Evolutionary conservation across 2,329 filamentous ascomycete species (phyloP).

Genomic region (Dothistroma pini): DNA sequence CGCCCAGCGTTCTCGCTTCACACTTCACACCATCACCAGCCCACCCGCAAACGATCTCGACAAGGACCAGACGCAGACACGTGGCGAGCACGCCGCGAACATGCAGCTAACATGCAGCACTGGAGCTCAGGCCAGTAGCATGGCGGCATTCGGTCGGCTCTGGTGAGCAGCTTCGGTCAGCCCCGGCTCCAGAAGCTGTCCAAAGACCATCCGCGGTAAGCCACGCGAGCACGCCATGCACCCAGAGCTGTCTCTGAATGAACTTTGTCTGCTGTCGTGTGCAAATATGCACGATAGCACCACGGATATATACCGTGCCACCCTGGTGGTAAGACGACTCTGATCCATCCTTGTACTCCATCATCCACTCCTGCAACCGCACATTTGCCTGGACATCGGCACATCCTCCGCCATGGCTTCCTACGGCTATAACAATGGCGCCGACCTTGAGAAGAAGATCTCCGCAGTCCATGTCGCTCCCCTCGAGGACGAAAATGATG

Average conservation of each 20-base stretch:
- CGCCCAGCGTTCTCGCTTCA: neutral
- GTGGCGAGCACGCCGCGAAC: neutral
- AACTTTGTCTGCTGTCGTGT: neutral
- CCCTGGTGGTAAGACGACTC: neutral
- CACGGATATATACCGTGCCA: neutral
- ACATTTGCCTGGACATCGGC: neutral
- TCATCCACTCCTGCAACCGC: neutral
- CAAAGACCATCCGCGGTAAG: neutral
- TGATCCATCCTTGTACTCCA: neutral
- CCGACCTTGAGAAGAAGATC: conserved; percentile 10
- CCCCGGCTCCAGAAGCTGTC: neutral
- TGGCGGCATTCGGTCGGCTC: neutral
- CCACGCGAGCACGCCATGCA: conserved; percentile 5
- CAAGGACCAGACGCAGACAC: neutral
- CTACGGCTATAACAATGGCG: neutral
- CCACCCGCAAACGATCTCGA: neutral
- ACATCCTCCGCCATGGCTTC: neutral
- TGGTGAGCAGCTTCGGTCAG: neutral
- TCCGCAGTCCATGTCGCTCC: conserved; percentile 3
- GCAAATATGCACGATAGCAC: neutral
- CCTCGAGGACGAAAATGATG: neutral
- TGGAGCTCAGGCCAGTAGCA: neutral
- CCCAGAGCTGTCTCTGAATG: neutral
- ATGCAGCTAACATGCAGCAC: neutral
- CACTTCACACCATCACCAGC: neutral